Evolutionary conservation across 768 basidiomycete species (phyloP), one percentile per base, ranked within the genome.

Genomic region (Rhodotorula babjevae): DNA sequence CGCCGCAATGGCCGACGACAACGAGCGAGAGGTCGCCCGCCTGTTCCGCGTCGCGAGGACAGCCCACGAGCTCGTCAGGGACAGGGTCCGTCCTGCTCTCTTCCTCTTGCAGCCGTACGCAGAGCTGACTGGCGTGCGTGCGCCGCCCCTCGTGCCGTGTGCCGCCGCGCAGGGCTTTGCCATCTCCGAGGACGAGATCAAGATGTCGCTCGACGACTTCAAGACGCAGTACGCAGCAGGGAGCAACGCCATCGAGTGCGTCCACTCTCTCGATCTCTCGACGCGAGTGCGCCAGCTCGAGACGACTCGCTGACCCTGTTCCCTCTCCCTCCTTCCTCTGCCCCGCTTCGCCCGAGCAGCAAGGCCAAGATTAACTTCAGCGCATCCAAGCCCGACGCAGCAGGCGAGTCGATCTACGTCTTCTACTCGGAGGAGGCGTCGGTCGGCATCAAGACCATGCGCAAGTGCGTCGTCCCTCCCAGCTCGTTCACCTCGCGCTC

Each of bases 1-100:
- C 50, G 12, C 9, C 50, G 44, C 44, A 14, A 75, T 75, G 73
- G 68, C 72, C 50, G 75, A 76, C 53, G 76, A 77, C 27, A 47
- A 50, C 23, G 77, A 76, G 42, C 72, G 73, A 71, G 82, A 83
- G 69, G 76, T 82, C 50, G 79, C 93, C 69, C 88, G 88, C 79
- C 85, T 98, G 79, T 98, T 93, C 92, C 90, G 94, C 79, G 93
- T 98, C 74, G 93, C 93, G 82, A 84, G 92, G 78, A 98, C 96
- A 61, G 90, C 97, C 56, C 94, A 97, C 80, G 95, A 99, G 82
- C 88, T 99, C 64, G 92, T 94, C 74, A 87, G 88, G 81, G 95
- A 99, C 81, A 87, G 96, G 84, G 96, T 97, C 73, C 83, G 83
- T 78, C 50, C 3, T 27, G 15, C 29, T 27, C 29, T 8, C 18